These are phyloP conservation scores for Aspergillus ochraceoroseus DNA, from an alignment of 2,329 filamentous ascomycete species.

Conservation along the genomic window DNA sequence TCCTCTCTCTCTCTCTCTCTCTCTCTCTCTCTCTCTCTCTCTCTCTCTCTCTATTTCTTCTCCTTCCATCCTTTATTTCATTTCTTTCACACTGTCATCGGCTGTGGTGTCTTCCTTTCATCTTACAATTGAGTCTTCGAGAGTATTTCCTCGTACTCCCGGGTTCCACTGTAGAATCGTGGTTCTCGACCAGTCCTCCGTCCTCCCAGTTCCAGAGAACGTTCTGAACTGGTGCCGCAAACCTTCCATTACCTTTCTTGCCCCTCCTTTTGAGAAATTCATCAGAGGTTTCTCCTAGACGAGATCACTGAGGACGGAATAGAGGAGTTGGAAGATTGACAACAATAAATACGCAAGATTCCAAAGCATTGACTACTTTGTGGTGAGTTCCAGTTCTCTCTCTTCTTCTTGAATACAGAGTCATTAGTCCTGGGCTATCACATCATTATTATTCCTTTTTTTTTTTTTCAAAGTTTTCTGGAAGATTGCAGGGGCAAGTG, in stretches of 20 bases:
- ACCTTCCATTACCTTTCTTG: slow-evolving; percentile 1
- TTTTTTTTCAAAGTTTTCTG: slow-evolving; percentile 9
- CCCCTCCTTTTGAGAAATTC: slow-evolving; percentile 6
- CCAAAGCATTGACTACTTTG: too few relatives aligned
- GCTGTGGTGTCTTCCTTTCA: too few relatives aligned
- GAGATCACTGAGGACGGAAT: too few relatives aligned
- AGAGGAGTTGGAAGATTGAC: too few relatives aligned
- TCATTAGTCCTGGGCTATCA: too few relatives aligned
- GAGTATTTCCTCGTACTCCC: too few relatives aligned
- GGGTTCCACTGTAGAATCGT: background rate
- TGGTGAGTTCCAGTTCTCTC: too few relatives aligned
- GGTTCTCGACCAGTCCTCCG: background rate
- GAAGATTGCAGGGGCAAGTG: slow-evolving; percentile 4
- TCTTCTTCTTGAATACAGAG: too few relatives aligned
- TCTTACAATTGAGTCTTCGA: too few relatives aligned
- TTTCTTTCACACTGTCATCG: too few relatives aligned
- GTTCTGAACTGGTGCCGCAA: slow-evolving; percentile 6
- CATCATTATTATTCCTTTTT: too few relatives aligned
- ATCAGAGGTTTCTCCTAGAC: slow-evolving; percentile 2
- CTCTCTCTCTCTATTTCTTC: background rate
- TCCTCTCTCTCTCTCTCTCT: slow-evolving; percentile 8
- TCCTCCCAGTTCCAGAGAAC: background rate
- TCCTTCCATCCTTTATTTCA: slow-evolving; percentile 1
- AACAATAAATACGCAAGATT: too few relatives aligned
- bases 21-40: slow-evolving; percentile 2